A percentile compares a stretch with the other conserved stretches of the same genome.
Conservation (phyloP, 495 filamentous ascomycete genomes). For the Lepraria neglecta region DNA sequence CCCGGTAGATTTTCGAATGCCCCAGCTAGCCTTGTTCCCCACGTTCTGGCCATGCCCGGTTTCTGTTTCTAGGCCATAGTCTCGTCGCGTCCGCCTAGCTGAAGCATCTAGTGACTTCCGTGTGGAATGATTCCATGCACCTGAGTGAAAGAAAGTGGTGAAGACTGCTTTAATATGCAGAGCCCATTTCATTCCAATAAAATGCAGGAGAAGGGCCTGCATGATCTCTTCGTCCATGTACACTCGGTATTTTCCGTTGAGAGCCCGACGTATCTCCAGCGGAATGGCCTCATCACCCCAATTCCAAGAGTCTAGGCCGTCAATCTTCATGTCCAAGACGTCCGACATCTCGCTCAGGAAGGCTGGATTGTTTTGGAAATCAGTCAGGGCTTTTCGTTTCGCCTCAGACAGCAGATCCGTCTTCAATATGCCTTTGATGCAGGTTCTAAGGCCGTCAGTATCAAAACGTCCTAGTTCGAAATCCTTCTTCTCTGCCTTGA, state of each 20-base stretch:
- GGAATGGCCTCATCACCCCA: constrained; percentile 47
- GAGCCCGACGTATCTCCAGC: constrained; percentile 47
- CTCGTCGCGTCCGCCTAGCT: constrained; percentile 29
- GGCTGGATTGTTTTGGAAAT: constrained; percentile 44
- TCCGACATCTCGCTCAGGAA: constrained; percentile 52
- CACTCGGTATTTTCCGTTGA: constrained; percentile 49
- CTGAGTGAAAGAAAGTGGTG: constrained; percentile 35
- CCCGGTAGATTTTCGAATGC: too few species aligned
- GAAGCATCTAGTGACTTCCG: constrained; percentile 19
- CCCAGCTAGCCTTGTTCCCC: too few species aligned
- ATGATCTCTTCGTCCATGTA: constrained; percentile 57
- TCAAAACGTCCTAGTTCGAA: constrained; percentile 41
- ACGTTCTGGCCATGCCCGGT: background rate
- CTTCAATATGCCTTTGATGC: constrained; percentile 44
- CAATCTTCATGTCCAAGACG: constrained; percentile 55
- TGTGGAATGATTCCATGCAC: constrained; percentile 41
- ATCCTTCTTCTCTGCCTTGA: constrained; percentile 23
- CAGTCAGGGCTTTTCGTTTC: constrained; percentile 46
- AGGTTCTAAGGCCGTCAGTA: constrained; percentile 32
- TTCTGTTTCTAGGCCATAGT: constrained; percentile 27
- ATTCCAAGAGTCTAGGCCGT: constrained; percentile 48
- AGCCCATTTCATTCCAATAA: constrained; percentile 51
- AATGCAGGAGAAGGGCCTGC: constrained; percentile 56
- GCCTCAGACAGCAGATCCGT: constrained; percentile 51
- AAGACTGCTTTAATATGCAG: constrained; percentile 45